These are phyloP conservation scores for Paramecium biaurelia DNA, from an alignment of 73 alveolate species.

Conservation along the genomic window DNA sequence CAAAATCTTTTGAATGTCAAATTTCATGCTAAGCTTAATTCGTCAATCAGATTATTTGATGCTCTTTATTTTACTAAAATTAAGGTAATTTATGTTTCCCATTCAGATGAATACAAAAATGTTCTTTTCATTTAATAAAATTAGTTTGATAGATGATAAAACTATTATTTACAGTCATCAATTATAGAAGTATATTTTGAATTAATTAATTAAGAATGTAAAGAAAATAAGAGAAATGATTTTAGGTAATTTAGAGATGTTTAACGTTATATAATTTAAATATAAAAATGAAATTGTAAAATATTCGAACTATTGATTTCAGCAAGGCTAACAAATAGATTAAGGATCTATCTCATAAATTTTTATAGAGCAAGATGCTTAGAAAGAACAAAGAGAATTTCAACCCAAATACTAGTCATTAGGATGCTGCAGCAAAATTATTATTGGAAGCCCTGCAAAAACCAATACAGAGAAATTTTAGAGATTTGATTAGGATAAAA, in stretches of 20 bases:
- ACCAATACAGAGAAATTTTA: neutral
- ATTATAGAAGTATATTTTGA: neutral
- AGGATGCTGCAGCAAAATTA: neutral
- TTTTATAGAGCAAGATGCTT: neutral
- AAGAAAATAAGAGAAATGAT: neutral
- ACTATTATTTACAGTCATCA: neutral
- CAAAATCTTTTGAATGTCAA: too few relatives aligned
- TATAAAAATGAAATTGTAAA: slow-evolving; percentile 2
- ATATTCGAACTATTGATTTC: neutral
- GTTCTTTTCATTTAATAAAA: too few relatives aligned
- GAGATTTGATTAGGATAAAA: neutral
- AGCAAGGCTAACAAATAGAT: slow-evolving; percentile 17
- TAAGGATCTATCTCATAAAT: slow-evolving; percentile 7
- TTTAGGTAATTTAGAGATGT: neutral
- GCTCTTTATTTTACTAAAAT: too few relatives aligned
- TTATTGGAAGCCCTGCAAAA: neutral
- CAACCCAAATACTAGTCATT: neutral
- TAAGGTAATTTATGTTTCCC: neutral
- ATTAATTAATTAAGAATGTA: neutral
- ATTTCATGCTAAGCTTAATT: too few relatives aligned
- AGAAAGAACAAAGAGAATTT: slow-evolving; percentile 34
- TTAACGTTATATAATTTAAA: slow-evolving; percentile 16
- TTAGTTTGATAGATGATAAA: neutral
- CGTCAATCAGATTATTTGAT: neutral
- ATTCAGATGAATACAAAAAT: neutral